Evolutionary conservation across 352 stramenopile species (phyloP).

Genomic region (Globisporangium cederbergense): DNA sequence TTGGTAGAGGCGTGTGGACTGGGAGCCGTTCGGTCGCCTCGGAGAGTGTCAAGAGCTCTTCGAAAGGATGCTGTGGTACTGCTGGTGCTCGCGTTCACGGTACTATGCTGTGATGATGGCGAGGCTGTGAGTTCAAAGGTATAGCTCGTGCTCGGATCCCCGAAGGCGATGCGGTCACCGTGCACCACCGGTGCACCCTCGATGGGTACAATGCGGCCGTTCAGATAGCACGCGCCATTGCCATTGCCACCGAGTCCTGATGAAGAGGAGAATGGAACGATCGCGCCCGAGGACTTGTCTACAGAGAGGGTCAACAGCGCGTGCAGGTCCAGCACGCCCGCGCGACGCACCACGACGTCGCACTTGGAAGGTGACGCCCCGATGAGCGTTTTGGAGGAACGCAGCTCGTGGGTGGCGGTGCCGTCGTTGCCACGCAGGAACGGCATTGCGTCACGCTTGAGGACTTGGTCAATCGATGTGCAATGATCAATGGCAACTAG

Average conservation of each 20-base stretch:
- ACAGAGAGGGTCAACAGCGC: slow-evolving; percentile 45
- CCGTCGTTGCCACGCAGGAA: slow-evolving; percentile 25
- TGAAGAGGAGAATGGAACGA: slow-evolving; percentile 47
- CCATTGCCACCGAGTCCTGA: slow-evolving; percentile 6
- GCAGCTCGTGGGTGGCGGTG: slow-evolving; percentile 30
- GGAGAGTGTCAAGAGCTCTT: slow-evolving; percentile 39
- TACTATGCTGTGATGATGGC: neutral
- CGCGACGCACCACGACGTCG: slow-evolving; percentile 45
- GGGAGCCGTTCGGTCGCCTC: slow-evolving; percentile 28
- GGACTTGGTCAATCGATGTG: neutral
- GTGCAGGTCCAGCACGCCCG: slow-evolving; percentile 50
- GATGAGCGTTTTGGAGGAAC: slow-evolving; percentile 63
- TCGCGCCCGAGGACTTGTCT: slow-evolving; percentile 31
- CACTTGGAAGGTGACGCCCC: slow-evolving; percentile 40
- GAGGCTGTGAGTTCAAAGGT: slow-evolving; percentile 42
- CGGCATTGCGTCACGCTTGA: slow-evolving; percentile 22
- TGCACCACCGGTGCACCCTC: slow-evolving; percentile 48
- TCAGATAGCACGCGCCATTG: slow-evolving; percentile 49
- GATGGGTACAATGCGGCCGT: slow-evolving; percentile 32
- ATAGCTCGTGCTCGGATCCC: slow-evolving; percentile 35
- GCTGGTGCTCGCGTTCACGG: slow-evolving; percentile 4
- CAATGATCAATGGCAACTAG: neutral
- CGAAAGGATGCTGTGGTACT: slow-evolving; percentile 35
- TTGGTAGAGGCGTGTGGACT: neutral
- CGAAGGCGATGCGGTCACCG: slow-evolving; percentile 61